A percentile compares a stretch with the other conserved stretches of the same genome.
phyloP scores from a whole-genome alignment of 441 rosid species.

The Populus hybrid region DNA sequence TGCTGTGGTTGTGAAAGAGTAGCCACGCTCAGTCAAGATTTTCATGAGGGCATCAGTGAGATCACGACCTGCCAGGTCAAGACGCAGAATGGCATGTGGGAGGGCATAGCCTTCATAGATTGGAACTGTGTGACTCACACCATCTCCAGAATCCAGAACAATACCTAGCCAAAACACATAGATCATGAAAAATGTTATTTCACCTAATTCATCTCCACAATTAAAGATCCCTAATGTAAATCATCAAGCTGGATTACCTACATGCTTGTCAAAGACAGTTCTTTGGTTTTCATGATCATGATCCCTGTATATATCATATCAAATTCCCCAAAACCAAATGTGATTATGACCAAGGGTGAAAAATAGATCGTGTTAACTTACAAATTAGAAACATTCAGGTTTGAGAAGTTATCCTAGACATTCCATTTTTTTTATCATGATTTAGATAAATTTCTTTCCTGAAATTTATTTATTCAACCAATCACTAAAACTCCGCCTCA shows the following conservation, averaged over 20 bases:
- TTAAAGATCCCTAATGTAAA: neutral
- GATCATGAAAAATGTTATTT: neutral
- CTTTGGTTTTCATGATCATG: neutral
- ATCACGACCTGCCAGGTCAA: conserved; percentile 75
- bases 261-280: neutral
- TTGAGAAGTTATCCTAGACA: neutral
- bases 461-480: too few species aligned
- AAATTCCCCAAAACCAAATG: neutral
- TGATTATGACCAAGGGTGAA: neutral
- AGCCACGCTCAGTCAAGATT: conserved; percentile 68
- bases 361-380: neutral
- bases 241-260: neutral
- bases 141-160: conserved; percentile 65
- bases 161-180: conserved; percentile 33
- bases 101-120: conserved; percentile 64
- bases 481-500: too few species aligned
- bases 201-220: neutral
- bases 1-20: conserved; percentile 65
- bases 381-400: neutral
- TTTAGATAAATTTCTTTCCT: too few species aligned
- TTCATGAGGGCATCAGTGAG: conserved; percentile 73
- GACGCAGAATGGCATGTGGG: conserved; percentile 73
- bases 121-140: conserved; percentile 69
- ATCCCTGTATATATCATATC: neutral
- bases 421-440: neutral